Base-by-base conservation (phyloP, 2,329 filamentous ascomycete species). In the Aureobasidium sp. region DNA sequence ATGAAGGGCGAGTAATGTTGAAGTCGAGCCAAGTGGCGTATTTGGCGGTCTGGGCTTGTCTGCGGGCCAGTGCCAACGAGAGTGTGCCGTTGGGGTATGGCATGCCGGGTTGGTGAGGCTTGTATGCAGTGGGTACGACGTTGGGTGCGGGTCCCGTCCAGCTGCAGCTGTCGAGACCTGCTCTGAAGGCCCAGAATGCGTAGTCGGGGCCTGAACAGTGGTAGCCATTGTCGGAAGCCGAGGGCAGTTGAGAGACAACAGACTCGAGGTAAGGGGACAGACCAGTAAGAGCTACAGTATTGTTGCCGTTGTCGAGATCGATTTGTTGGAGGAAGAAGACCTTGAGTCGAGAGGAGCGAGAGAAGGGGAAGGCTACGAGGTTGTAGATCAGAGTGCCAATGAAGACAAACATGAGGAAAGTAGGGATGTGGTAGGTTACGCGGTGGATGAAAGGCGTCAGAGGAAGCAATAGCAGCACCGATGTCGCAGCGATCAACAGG, bases 301-400 rank as follows among this genome's bases (percentile, higher is more conserved):
- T 90, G 15, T 80, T 76, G n/a, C 86, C 86, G 4, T 81, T 84
- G 66, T 80, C 88, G 11, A 96, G 81, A 66, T 96, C 84, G 52
- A 97, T 79, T 11, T 83, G 83, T 72, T 99, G 92, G 54, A 89
- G 79, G 73, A 97, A 97, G 74, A 86, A 95, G 52, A 93, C 81
- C 74, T 97, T 97, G 73, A 96, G 85, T 40, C 90, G 84, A 71
- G 86, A 89, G 63, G 85, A 81, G 24, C 83, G 77, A 0, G 90
- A 94, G 75, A 97, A 97, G 0, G 94, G 94, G 73, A 96, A 97
- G 1, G 89, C 90, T 2, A 84, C 76, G 5, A 97, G 82, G 70
- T 95, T 96, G 78, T 96, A 97, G 61, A 92, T 82, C 31, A 95
- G 76, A 1, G 91, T 95, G 33, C 81, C 89, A 27, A 84, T 70